Evolutionary conservation across 2,329 filamentous ascomycete species (phyloP), one percentile per base, ranked within the genome.

Genomic region (Ilyonectria destructans): DNA sequence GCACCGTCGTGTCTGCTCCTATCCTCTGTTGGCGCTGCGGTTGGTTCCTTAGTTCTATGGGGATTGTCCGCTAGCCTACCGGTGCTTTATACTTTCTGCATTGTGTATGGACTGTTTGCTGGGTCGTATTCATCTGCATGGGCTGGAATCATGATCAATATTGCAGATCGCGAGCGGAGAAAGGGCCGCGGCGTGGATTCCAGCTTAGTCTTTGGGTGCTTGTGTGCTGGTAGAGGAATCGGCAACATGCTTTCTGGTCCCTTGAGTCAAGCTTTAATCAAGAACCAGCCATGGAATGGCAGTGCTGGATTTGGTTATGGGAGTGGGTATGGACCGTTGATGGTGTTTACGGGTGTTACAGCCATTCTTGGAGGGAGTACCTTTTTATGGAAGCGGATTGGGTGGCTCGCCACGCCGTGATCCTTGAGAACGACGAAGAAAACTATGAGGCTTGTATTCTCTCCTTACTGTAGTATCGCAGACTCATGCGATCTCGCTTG

Each of bases 101-200:
- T 90, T 19, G 81, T 85, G n/a, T 92, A 89, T 72, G 90, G 90
- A 1, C 84, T 91, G 68, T 91, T 91, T 58, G 89, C 89, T 0
- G 87, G 89, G 2, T 86, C 86, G 0, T 92, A 88, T 74, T 87
- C 85, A 19, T 85, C 86, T 0, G 87, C 87, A 0, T 92, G 89
- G 89, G 84, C 85, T 6, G 87, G 86, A 0, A 82, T 87, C 15
- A 40, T 40, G 37, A 40, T 40, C 13, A 40, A 40, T 70, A 84
- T 85, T 81, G 52, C 79, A 84, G 23, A 74, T 85, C 6, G 71
- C 29, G 15, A 69, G 61, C 6, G 58, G 62, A 49, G 15, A 49
- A 13, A 21, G 29, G 35, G 45, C 29, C 35, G 7, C 55, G 6
- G 31, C 40, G 75, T 80, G 3, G 84, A 86, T 37, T 80, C 83